These are phyloP conservation scores for Fusarium burgessii DNA, from an alignment of 2,329 filamentous ascomycete genomes.

Conservation along the genomic window DNA sequence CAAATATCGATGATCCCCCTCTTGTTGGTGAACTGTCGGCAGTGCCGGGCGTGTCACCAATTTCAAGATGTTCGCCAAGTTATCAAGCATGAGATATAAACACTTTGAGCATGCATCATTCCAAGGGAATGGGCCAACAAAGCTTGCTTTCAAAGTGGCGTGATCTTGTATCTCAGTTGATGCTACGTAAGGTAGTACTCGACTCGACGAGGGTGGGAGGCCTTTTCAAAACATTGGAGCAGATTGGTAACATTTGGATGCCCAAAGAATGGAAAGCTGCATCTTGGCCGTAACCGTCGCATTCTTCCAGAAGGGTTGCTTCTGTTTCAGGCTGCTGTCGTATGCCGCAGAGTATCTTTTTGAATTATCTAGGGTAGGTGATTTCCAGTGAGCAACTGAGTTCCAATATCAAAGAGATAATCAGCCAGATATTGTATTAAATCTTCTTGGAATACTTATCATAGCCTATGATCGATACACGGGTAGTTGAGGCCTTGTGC, in stretches of 20 bases:
- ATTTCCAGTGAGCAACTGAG: neutral
- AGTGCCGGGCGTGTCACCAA: slow-evolving; percentile 8
- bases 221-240: neutral
- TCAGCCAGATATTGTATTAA: neutral
- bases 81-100: slow-evolving; percentile 1
- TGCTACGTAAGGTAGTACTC: neutral
- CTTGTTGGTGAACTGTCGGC: slow-evolving; percentile 4
- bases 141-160: slow-evolving; percentile 10
- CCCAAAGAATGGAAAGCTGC: neutral
- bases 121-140: neutral
- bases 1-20: slow-evolving; percentile 13
- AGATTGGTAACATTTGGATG: neutral
- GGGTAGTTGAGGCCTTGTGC: neutral
- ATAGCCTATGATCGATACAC: neutral
- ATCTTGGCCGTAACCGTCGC: neutral
- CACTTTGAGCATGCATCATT: neutral
- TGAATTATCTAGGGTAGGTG: slow-evolving; percentile 7
- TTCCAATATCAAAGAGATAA: neutral
- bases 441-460: neutral
- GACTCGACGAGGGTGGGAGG: neutral
- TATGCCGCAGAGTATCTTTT: neutral
- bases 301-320: slow-evolving; percentile 5
- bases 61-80: slow-evolving; percentile 10
- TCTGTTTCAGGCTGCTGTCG: neutral
- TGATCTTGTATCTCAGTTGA: neutral